Evolutionary conservation across 2,329 filamentous ascomycete genomes (phyloP).

Genomic region (Fusarium clavum): DNA sequence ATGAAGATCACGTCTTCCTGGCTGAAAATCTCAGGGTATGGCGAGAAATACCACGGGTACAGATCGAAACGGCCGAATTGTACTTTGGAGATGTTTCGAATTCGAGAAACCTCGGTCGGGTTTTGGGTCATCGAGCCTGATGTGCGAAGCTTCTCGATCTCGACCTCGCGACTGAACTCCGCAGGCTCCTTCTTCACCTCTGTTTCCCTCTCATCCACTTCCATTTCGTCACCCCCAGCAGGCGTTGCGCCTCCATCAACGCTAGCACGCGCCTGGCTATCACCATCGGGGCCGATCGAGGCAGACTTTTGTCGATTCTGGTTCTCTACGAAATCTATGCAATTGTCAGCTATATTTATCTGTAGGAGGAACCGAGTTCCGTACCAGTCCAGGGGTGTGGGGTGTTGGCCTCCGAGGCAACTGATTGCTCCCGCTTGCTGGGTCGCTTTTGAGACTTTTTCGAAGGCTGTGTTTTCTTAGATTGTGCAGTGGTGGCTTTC

Average conservation of each 20-base stretch:
- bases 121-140: constrained; percentile 99
- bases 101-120: constrained; percentile 93
- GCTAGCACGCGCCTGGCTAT: constrained; percentile 58
- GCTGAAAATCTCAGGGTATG: constrained; percentile 90
- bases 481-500: constrained; percentile 65
- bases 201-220: constrained; percentile 63
- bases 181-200: constrained; percentile 61
- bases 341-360: background rate
- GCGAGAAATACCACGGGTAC: constrained; percentile 99
- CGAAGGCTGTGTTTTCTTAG: constrained; percentile 68
- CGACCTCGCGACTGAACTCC: constrained; percentile 82
- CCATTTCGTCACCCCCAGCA: constrained; percentile 62
- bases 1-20: constrained; percentile 93
- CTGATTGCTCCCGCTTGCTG: constrained; percentile 66
- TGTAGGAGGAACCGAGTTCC: background rate
- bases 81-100: constrained; percentile 92
- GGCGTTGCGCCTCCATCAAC: constrained; percentile 60
- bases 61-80: constrained; percentile 94
- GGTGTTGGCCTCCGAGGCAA: constrained; percentile 64
- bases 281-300: constrained; percentile 56
- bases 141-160: constrained; percentile 95
- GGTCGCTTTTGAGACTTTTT: constrained; percentile 70
- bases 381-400: constrained; percentile 64
- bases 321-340: constrained; percentile 60
- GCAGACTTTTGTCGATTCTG: constrained; percentile 60